These are phyloP conservation scores for Irpex sp. DNA, from an alignment of 1,284 basidiomycete species.

Conservation along the genomic window DNA sequence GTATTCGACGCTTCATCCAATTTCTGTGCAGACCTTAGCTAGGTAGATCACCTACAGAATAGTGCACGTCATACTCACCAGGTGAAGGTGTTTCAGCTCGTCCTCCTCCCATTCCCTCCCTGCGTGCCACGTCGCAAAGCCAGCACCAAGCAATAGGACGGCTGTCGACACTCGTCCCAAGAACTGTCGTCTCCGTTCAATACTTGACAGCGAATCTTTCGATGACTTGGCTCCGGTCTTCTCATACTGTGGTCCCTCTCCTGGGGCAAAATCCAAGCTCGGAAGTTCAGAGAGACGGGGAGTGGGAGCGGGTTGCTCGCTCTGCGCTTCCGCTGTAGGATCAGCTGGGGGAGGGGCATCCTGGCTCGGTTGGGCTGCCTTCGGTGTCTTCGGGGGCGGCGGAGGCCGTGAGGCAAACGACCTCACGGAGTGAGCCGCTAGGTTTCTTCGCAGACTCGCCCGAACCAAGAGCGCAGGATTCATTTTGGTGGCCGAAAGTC, in stretches of 20 bases:
- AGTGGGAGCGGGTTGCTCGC: neutral
- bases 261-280: conserved; percentile 37
- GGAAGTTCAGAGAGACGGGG: conserved; percentile 28
- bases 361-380: conserved; percentile 18
- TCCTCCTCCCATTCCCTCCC: conserved; percentile 43
- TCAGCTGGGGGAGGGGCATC: conserved; percentile 19
- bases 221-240: conserved; percentile 80
- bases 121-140: conserved; percentile 45
- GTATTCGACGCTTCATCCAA: conserved; percentile 64
- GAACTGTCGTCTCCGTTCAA: conserved; percentile 71
- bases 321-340: conserved; percentile 17
- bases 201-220: conserved; percentile 76
- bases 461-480: conserved; percentile 22
- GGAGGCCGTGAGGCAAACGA: conserved; percentile 31
- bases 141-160: conserved; percentile 56
- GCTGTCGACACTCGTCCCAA: conserved; percentile 59
- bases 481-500: conserved; percentile 15
- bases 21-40: conserved; percentile 44
- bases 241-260: conserved; percentile 27
- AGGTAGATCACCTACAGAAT: conserved; percentile 6
- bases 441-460: conserved; percentile 18
- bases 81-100: conserved; percentile 40
- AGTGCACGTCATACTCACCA: conserved; percentile 43
- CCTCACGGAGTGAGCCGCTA: conserved; percentile 27
- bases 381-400: conserved; percentile 24